Base-by-base conservation (phyloP, 805 yeast genomes). In the Wickerhamomyces hampshirensis region DNA sequence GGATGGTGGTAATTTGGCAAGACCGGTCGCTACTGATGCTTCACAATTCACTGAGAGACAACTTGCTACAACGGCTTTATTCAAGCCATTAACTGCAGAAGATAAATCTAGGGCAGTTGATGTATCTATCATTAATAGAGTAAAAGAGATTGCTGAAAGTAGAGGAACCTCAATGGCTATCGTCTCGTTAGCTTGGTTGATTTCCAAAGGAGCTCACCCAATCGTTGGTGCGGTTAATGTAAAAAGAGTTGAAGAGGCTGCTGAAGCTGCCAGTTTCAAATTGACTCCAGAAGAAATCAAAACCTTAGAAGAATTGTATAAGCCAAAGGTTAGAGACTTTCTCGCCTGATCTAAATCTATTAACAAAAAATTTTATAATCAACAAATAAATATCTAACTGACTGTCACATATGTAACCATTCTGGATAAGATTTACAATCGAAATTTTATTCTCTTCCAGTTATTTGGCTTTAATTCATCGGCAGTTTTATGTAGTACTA, bases 1-100 rank as follows among this genome's bases (percentile, higher is more conserved):
- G 37, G 77, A 77, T 5, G 59, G 73, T 40, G 84, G 84, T 4
- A 24, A 70, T 4, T 60, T 78, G 30, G 65, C 80, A 1, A 64
- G 78, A 39, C 75, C 81, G 0, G 33, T 40, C 2, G 43, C 23
- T 12, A 18, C 23, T 12, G 17, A 16, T 18, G 28, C 23, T 12
- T 9, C 32, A 5, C 46, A 43, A 31, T 40, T 43, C 8, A 33
- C 33, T 15, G 26, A 38, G 28, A 34, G n/a, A 14, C 11, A 31
- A 26, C 10, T 5, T 11, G 24, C 35, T 9, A 18, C 30, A 2
- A 33, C 27, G 6, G 6, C 7, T 7, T 11, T 6, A 8, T 26
- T 12, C 8, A 10, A 7, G 13, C 13, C 28, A 12, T n/a, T 28
- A 7, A 13, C 18, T n/a, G 7, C 16, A 13, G 15, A 28, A 8